phyloP scores from a whole-genome alignment of 495 filamentous ascomycete genomes.

The Aspergillus mulundensis region DNA sequence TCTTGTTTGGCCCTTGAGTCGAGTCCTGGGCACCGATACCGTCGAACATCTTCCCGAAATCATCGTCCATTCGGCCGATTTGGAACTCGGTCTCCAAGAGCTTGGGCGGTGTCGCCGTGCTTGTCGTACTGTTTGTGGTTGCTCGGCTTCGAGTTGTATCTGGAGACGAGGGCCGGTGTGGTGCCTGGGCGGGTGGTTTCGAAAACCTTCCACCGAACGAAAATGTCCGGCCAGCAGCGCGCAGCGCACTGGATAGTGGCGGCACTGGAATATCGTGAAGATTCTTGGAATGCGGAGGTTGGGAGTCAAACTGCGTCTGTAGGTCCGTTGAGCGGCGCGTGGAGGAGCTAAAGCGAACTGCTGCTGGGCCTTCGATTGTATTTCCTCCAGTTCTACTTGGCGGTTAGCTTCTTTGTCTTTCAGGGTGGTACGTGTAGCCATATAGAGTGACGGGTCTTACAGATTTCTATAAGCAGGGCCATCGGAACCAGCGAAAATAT shows the following conservation, averaged over 20 bases:
- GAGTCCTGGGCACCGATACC: slow-evolving; percentile 48
- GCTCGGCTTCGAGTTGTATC: slow-evolving; percentile 40
- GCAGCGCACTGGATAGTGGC: slow-evolving; percentile 48
- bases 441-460: slow-evolving; percentile 29
- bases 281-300: slow-evolving; percentile 46
- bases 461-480: slow-evolving; percentile 34
- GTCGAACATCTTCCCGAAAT: slow-evolving; percentile 68
- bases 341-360: slow-evolving; percentile 64
- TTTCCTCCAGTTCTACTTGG: slow-evolving; percentile 56
- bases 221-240: slow-evolving; percentile 67
- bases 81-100: slow-evolving; percentile 57
- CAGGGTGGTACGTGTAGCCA: slow-evolving; percentile 7
- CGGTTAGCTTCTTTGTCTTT: slow-evolving; percentile 29
- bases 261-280: slow-evolving; percentile 55
- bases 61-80: slow-evolving; percentile 46
- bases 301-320: slow-evolving; percentile 51
- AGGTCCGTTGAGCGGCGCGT: slow-evolving; percentile 70
- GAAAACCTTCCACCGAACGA: slow-evolving; percentile 57
- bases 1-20: slow-evolving; percentile 13
- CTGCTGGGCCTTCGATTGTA: slow-evolving; percentile 59
- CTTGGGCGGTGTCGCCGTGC: slow-evolving; percentile 67
- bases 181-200: slow-evolving; percentile 36
- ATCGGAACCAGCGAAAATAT: slow-evolving; percentile 36
- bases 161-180: slow-evolving; percentile 42
- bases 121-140: slow-evolving; percentile 54